Evolutionary conservation across 495 filamentous ascomycete species (phyloP), one percentile per base, ranked within the genome.

Genomic region (Pyrenula aspistea): DNA sequence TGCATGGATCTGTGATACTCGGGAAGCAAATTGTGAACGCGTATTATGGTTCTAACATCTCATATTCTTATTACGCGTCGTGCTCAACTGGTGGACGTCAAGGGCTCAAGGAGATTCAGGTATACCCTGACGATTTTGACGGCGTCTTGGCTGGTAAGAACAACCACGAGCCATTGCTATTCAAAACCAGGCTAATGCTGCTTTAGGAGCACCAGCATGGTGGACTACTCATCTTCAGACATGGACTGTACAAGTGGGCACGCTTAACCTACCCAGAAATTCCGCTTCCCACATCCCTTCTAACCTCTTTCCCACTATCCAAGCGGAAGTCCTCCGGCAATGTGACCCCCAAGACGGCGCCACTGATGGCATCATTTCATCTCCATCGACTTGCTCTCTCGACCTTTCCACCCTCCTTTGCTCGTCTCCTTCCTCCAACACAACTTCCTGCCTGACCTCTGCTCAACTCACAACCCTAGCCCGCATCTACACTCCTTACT

Each of bases 261-360:
- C 31, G 15, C 31, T 42, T 15, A 42, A 42, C 15, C 31, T 42
- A 42, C 31, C 31, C 15, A 15, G 8, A 4, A 42, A 15, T 15
- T 42, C 31, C 31, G 31, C 31, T 4, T 42, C 31, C 4, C 31
- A 42, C 15, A 42, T 42, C 31, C 31, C 31, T 15, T 42, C 31
- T 15, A 42, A 4, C 31, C 31, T 42, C 31, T 42, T 42, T 15
- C 31, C 8, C 31, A 15, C 15, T 15, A 42, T 42, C 15, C 31
- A 42, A 42, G 31, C 31, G 8, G 31, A 42, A 42, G 31, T 42
- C 15, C 31, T 42, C 31, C 31, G 31, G 4, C 31, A 42, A 42
- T 68, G 76, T 59, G 83, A 87, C 61, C 56, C 53, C 19, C 60
- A 75, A 12, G 84, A 87, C 62, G 82, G 83, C 0, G 65, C 79